Conservation (phyloP, 305 asterid species). For the Ilex paraguariensis region DNA sequence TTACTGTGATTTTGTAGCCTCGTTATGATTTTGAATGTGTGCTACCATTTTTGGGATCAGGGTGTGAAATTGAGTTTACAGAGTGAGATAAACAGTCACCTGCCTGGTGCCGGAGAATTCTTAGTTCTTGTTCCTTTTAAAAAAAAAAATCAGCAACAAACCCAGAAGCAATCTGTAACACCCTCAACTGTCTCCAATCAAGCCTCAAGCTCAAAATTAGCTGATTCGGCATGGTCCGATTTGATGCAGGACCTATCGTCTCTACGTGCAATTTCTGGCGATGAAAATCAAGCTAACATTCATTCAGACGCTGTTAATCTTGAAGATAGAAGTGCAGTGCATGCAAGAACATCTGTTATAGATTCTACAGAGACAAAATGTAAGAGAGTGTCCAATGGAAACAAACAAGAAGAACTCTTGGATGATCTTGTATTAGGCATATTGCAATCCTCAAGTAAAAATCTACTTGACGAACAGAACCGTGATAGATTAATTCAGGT, state of each 20-base stretch:
- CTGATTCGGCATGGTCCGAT: slow-evolving; percentile 72
- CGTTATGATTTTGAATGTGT: neutral
- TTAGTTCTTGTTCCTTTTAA: slow-evolving; percentile 65
- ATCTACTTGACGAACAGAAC: slow-evolving; percentile 42
- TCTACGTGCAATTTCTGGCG: slow-evolving; percentile 22
- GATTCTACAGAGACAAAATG: slow-evolving; percentile 25
- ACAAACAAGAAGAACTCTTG: slow-evolving; percentile 25
- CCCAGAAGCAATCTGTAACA: slow-evolving; percentile 26
- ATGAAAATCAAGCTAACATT: slow-evolving; percentile 23
- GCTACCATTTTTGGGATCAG: slow-evolving; percentile 25
- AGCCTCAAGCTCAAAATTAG: slow-evolving; percentile 32
- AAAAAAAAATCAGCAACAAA: slow-evolving; percentile 46
- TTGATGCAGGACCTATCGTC: slow-evolving; percentile 69
- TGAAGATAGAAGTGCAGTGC: slow-evolving; percentile 25
- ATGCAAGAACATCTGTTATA: slow-evolving; percentile 15
- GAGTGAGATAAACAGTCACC: slow-evolving; percentile 42
- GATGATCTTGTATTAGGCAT: slow-evolving; percentile 39
- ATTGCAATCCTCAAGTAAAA: slow-evolving; percentile 30
- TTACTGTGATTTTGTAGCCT: neutral
- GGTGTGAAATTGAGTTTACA: slow-evolving; percentile 65
- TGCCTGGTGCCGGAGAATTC: slow-evolving; percentile 52
- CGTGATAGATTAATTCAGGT: slow-evolving; percentile 33
- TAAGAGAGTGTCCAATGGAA: slow-evolving; percentile 30
- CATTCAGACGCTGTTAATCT: slow-evolving; percentile 22
- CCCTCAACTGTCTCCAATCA: slow-evolving; percentile 19